Evolutionary conservation across 345 rosid genomes (phyloP).

Genomic region (Corchorus olitorius): DNA sequence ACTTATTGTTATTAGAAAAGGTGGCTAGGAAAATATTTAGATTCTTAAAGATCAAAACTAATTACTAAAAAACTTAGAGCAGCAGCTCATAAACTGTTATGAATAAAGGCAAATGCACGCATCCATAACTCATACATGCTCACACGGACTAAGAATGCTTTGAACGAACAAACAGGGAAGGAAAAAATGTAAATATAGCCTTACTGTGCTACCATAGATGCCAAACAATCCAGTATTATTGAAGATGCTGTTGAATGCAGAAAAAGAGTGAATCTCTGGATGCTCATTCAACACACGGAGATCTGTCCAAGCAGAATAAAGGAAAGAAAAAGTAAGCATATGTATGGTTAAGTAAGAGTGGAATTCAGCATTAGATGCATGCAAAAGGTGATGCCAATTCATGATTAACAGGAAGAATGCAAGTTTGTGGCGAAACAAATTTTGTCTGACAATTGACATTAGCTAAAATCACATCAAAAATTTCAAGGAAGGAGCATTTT

Average conservation of each 20-base stretch:
- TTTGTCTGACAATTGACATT: not conserved
- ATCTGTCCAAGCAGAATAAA: slow-evolving; percentile 44
- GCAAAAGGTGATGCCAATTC: slow-evolving; percentile 3
- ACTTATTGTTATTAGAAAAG: not conserved
- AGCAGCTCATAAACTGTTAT: not conserved
- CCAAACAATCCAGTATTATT: slow-evolving; percentile 72
- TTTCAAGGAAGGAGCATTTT: not conserved
- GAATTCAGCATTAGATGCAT: not conserved
- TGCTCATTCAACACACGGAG: slow-evolving; percentile 55
- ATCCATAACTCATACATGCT: not conserved
- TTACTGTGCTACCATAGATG: slow-evolving; percentile 72
- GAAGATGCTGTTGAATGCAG: slow-evolving; percentile 77
- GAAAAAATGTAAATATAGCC: slow-evolving; percentile 17
- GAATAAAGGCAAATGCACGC: not conserved
- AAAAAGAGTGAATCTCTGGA: slow-evolving; percentile 63
- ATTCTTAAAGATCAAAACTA: not conserved
- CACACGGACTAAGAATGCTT: not conserved
- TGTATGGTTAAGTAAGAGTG: not conserved
- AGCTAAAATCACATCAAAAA: slow-evolving; percentile 5
- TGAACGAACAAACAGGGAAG: not conserved
- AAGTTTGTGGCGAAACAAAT: not conserved
- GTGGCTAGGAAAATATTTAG: not conserved
- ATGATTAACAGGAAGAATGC: not conserved
- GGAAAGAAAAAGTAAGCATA: slow-evolving; percentile 13
- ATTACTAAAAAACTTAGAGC: not conserved